These are phyloP conservation scores for Cryptococcus floricola DNA, from an alignment of 1,284 basidiomycete species.

Conservation along the genomic window DNA sequence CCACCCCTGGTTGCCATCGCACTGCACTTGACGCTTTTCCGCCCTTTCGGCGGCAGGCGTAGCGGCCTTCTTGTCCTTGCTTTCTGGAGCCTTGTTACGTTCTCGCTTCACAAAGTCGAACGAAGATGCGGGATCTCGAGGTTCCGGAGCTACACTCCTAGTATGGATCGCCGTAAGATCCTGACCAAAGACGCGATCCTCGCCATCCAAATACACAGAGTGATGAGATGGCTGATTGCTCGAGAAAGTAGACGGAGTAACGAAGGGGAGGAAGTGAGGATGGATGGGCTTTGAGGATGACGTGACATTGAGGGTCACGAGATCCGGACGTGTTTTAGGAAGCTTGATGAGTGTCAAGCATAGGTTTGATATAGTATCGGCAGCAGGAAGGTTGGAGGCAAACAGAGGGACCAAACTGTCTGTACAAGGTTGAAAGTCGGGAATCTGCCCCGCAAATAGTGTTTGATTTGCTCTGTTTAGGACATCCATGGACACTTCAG, in stretches of 20 bases:
- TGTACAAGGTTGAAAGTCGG: slow-evolving; percentile 35
- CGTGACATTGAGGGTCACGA: not conserved
- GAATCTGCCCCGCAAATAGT: slow-evolving; percentile 21
- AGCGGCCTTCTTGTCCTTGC: too few species aligned
- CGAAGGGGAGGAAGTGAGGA: not conserved
- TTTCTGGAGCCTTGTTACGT: too few species aligned
- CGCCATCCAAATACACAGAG: too few species aligned
- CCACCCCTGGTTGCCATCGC: too few species aligned
- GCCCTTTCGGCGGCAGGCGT: too few species aligned
- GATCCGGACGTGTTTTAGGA: not conserved
- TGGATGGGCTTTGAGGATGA: not conserved
- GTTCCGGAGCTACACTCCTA: too few species aligned
- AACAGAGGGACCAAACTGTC: slow-evolving; percentile 31
- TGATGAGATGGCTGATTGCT: not conserved
- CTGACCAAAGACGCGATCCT: too few species aligned
- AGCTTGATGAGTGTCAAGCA: slow-evolving; percentile 24
- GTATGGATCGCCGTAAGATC: too few species aligned
- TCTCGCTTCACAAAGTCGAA: too few species aligned
- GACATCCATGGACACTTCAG: slow-evolving; percentile 19
- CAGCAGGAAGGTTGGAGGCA: slow-evolving; percentile 7
- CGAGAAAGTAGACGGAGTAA: too few species aligned
- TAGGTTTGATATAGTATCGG: slow-evolving; percentile 24
- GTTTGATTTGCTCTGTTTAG: slow-evolving; percentile 26
- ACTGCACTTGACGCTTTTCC: too few species aligned
- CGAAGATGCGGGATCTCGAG: too few species aligned